Conservation (phyloP, 805 yeast species). For the Candida nemodendra region DNA sequence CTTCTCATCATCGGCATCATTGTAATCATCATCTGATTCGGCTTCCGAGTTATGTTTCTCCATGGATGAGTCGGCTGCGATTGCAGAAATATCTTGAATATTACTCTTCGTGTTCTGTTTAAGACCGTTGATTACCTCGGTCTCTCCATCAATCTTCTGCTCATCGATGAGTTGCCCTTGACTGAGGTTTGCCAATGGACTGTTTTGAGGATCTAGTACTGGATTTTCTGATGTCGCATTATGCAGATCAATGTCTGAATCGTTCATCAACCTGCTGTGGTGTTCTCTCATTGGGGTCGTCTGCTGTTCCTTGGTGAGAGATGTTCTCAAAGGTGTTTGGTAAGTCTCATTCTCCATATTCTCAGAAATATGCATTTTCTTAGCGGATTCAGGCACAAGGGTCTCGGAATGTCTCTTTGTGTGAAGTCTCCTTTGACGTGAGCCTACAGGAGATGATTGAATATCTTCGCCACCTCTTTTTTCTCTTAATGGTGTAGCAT, state of each 20-base stretch:
- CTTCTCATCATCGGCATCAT: constrained; percentile 18
- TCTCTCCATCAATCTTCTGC: constrained; percentile 25
- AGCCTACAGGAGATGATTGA: constrained; percentile 26
- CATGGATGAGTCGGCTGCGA: constrained; percentile 22
- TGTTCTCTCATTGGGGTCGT: constrained; percentile 24
- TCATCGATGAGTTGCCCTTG: constrained; percentile 26
- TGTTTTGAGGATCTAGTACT: constrained; percentile 22
- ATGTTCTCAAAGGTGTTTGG: constrained; percentile 21
- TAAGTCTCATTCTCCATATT: constrained; percentile 15
- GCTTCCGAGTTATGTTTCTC: constrained; percentile 12
- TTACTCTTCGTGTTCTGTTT: constrained; percentile 9
- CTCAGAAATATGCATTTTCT: constrained; percentile 9
- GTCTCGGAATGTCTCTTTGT: constrained; percentile 19
- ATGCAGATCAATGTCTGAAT: constrained; percentile 19
- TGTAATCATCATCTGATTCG: constrained; percentile 1
- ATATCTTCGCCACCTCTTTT: constrained; percentile 12
- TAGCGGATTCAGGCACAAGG: constrained; percentile 1
- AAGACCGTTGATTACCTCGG: constrained; percentile 25
- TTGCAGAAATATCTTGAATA: constrained; percentile 22
- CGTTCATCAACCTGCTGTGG: constrained; percentile 24
- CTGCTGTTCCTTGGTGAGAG: constrained; percentile 4
- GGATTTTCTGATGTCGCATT: constrained; percentile 13
- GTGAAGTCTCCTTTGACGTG: constrained; percentile 19
- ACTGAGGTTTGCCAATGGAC: constrained; percentile 34
- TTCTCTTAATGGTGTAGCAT: constrained; percentile 11